Base-by-base conservation (phyloP, 1,284 basidiomycete species). In the Apiotrichum montevideense region DNA sequence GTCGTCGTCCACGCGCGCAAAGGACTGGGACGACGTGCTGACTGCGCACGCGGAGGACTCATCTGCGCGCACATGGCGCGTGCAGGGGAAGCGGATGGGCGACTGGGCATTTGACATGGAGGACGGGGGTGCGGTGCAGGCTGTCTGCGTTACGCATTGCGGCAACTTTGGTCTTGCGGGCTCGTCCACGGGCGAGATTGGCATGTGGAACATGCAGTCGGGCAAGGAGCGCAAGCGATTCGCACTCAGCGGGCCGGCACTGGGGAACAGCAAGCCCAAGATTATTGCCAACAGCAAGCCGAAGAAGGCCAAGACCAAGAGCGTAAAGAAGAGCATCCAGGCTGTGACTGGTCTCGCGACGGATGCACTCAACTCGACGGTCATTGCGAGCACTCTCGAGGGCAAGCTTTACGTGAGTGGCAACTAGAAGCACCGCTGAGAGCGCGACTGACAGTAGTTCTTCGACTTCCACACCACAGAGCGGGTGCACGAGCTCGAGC, bases 21-120 rank as follows among this genome's bases (percentile, higher is more conserved):
- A 93, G 71, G 94, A 99, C 65, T 99, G 96, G 96, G 95, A 98
- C 69, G 92, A 98, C 67, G 87, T 98, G 44, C 76, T 99, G 5
- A 94, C 95, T 8, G 85, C 85, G 0, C 95, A 98, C 71, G 80
- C 83, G 1, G 89, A 90, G 47, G 89, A 93, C 66, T 80, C 82
- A 1, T 82, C 85, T 54, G 88, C 87, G 1, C 81, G 91, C 34
- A 87, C 90, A 34, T 97, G 94, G 94, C 85, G 84, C 2, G 88
- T 92, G 70, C 80, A 84, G 60, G 85, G 86, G 61, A 95, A 95
- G 77, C 82, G 84, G 51, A 69, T 90, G 3, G 94, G 93, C 3
- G 87, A 87, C 66, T 78, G 75, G 68, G 69, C 67, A 32, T 80
- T 92, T 55, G 70, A 68, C 44, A 59, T 72, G 35, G 72, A 75